A percentile compares a stretch with the other conserved stretches of the same genome.
Evolutionary conservation across 352 stramenopile species (phyloP).

Genomic region (Phytopythium oedochilum): DNA sequence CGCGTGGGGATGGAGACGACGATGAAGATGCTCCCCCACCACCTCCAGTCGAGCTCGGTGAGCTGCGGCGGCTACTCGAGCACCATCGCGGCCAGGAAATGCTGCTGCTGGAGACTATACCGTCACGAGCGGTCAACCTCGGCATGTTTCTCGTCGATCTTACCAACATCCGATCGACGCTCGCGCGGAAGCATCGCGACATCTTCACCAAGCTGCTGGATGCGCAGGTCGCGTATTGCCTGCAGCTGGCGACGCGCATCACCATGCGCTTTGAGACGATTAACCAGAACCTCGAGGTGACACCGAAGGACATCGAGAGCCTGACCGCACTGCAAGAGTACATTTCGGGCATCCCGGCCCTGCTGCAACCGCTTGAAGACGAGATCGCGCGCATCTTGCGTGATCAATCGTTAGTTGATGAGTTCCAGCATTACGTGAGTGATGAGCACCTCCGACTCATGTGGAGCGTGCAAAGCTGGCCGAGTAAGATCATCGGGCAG

Average conservation of each 20-base stretch:
- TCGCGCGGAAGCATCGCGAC: slow-evolving; percentile 78
- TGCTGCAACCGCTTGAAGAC: slow-evolving; percentile 72
- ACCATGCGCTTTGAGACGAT: slow-evolving; percentile 86
- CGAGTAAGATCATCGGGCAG: slow-evolving; percentile 84
- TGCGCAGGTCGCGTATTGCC: slow-evolving; percentile 61
- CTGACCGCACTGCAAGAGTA: slow-evolving; percentile 87
- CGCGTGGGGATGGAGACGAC: slow-evolving; percentile 24
- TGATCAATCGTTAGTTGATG: slow-evolving; percentile 77
- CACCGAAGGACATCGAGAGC: slow-evolving; percentile 90
- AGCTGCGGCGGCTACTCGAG: slow-evolving; percentile 54
- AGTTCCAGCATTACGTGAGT: slow-evolving; percentile 79
- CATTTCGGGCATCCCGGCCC: slow-evolving; percentile 62
- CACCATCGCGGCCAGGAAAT: slow-evolving; percentile 67
- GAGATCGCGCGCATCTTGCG: slow-evolving; percentile 80
- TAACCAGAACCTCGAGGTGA: slow-evolving; percentile 69
- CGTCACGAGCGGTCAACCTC: slow-evolving; percentile 59
- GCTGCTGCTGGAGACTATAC: slow-evolving; percentile 64
- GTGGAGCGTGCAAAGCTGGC: slow-evolving; percentile 90
- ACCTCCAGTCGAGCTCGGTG: slow-evolving; percentile 67
- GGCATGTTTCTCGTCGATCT: slow-evolving; percentile 79
- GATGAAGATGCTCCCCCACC: slow-evolving; percentile 40
- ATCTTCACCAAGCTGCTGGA: slow-evolving; percentile 72
- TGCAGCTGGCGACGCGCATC: slow-evolving; percentile 56
- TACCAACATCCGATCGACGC: slow-evolving; percentile 65
- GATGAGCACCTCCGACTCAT: slow-evolving; percentile 84